Percentiles rank a stretch among this genome's conserved stretches.
phyloP scores from a whole-genome alignment of 352 stramenopile species.

The Phytopythium delawarense region DNA sequence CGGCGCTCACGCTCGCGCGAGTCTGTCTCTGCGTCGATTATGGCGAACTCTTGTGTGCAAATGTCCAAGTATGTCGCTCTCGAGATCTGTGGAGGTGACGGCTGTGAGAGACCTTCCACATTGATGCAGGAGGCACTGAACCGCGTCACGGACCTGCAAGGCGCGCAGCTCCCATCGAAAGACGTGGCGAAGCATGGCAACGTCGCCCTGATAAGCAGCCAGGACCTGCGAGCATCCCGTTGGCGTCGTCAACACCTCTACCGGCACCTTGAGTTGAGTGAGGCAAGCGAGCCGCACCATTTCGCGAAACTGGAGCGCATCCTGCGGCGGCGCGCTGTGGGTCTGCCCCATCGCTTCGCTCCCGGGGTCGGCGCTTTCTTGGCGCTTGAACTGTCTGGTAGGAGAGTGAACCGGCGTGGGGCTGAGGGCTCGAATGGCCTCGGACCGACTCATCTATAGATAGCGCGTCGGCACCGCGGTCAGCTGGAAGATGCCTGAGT shows the following conservation, averaged over 20 bases:
- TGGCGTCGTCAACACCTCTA: not conserved
- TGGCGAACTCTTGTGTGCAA: constrained; percentile 51
- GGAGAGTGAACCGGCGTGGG: not conserved
- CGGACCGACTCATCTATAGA: not conserved
- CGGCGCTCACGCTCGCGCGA: constrained; percentile 48
- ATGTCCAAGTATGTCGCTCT: constrained; percentile 75
- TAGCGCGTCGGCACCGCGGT: not conserved
- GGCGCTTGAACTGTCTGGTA: not conserved
- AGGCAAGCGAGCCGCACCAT: constrained; percentile 24
- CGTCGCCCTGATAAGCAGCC: constrained; percentile 46
- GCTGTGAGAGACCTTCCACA: not conserved
- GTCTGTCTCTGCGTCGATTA: constrained; percentile 54
- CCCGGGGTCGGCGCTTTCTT: not conserved
- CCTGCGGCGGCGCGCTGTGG: constrained; percentile 43
- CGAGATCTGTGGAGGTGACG: constrained; percentile 39
- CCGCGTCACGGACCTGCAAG: constrained; percentile 31
- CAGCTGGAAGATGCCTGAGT: not conserved
- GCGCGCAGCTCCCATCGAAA: constrained; percentile 42
- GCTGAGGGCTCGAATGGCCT: not conserved
- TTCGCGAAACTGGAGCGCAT: constrained; percentile 52
- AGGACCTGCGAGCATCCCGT: constrained; percentile 19
- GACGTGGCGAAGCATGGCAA: constrained; percentile 30
- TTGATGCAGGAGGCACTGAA: not conserved
- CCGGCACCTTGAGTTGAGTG: not conserved
- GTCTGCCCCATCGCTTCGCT: constrained; percentile 39